Base-by-base conservation (phyloP, 257 asterid species). In the Eustoma russellianum region DNA sequence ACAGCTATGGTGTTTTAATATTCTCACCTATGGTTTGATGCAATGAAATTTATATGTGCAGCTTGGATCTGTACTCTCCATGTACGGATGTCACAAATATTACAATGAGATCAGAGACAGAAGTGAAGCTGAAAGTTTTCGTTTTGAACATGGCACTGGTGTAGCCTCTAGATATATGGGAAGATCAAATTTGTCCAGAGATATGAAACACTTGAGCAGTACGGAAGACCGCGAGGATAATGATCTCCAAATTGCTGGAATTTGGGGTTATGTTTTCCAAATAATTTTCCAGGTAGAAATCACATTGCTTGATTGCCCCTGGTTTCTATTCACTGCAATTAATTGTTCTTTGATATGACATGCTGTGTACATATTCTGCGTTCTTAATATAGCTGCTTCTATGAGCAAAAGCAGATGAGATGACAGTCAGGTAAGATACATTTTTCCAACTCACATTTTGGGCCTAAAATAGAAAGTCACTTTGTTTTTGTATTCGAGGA, bases 1-100 rank as follows among this genome's bases (percentile, higher is more conserved):
- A 14, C 49, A 13, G 9, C 9, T 2, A 35, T 38, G 24, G 17
- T 38, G 2, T 12, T 50, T 10, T 41, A 38, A 55, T 7, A 33
- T 45, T 4, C 2, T 4, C 16, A 19, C 7, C 6, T 30, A 45
- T 9, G 46, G 40, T 33, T 61, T 50, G 12, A 11, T 55, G 15
- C 48, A 41, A 12, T 58, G 46, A n/a, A 17, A 45, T 41, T 1
- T 11, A 18, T 53, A 38, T 57, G 33, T 76, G 70, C 46, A 87
- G 98, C 86, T 91, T 51, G 98, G 98, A 52, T 83, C 95, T 48
- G 13, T 83, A 69, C 89, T 91, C 17, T 91, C 98, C 17, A 61
- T 80, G 59, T 79, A 71, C 9, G 96, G 98, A 64, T 91, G 94
- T 61, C 69, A 61, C 59, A 64, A 59, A 6, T 69, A 78, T 56